Base-by-base conservation (phyloP, 805 yeast genomes). In the Teunomyces atbi region DNA sequence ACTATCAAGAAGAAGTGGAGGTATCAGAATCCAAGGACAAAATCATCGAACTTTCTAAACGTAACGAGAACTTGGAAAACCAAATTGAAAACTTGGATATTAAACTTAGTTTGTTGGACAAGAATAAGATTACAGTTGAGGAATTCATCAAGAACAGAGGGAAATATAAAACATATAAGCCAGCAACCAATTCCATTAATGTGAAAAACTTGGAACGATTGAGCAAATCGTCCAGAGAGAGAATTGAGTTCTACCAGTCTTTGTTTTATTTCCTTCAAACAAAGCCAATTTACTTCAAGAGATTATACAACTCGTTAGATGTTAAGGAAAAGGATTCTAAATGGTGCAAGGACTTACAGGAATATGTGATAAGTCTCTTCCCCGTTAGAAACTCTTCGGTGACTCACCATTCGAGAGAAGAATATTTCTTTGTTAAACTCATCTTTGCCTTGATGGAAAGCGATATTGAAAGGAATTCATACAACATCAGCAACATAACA, bases 231-330 rank as follows among this genome's bases (percentile, higher is more conserved):
- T 62, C 78, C 8, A 69, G 75, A 48, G 73, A 73, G 19, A 73
- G 88, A 48, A 70, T 83, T 42, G 90, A 84, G 49, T 64, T 81
- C 1, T 87, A 86, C 63, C 96, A 85, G 55, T 85, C 87, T 18
- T 59, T 92, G 43, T 83, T 94, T 54, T 94, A 85, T 58, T 66
- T 92, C 20, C 64, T 94, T 37, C 98, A 94, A 61, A 86, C 96
- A 0, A 89, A 88, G 56, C 87, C 96, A 0, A 61, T 64, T 0
- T 92, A 92, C 57, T 74, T 91, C 59, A 73, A 82, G 1, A 66
- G 81, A 11, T 62, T 89, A 29, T 78, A 81, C 45, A 62, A 69
- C 12, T 55, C 63, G 7, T 62, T 67, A 23, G 35, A 38, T 5
- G 38, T 30, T n/a, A 50, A 47, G 11, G 46, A 36, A 13, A 46